Base-by-base conservation (phyloP, 768 basidiomycete species). In the Scleroderma citrinum region DNA sequence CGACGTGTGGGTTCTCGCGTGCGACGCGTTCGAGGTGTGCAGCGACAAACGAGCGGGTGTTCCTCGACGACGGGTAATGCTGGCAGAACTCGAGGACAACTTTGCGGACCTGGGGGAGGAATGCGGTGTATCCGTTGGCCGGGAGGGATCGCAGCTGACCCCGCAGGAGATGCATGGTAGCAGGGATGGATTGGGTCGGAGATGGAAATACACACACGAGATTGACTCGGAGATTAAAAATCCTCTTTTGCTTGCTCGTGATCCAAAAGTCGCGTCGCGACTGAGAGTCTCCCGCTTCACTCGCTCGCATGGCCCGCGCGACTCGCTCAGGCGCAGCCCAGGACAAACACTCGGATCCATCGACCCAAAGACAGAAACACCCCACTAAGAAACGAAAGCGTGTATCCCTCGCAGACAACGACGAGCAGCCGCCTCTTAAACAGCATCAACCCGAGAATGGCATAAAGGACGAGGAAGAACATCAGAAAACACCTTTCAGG, bases 11-110 rank as follows among this genome's bases (percentile, higher is more conserved):
- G 65, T 92, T 82, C 49, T 76, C 64, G 48, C 73, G 73, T 6
- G 92, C 92, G 52, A 92, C 69, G 14, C 68, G 55, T 59, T 82
- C 76, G 48, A 89, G 71, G 52, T 82, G 73, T 48, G 77, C 80
- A 59, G 72, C 65, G 59, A 95, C 68, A 64, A 78, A 93, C 23
- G 73, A 76, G 58, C 91, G 83, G 7, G 87, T 74, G 60, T 82
- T 81, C 39, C 75, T 68, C 1, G 88, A 91, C 3, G 88, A 83
- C 1, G 85, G 80, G 79, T 85, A 87, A 47, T 78, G 79, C 59
- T 93, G 83, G 69, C 91, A 92, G 66, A 79, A 94, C 68, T 92
- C 88, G 63, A 95, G 80, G 55, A 95, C 89, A 52, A 95, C 73
- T 62, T 92, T 93, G 48, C 88, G 74, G n/a, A 87, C 74, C 53